A percentile compares a stretch with the other conserved stretches of the same genome.
Conservation (phyloP, 2,329 filamentous ascomycete genomes). For the Fusarium illudens region DNA sequence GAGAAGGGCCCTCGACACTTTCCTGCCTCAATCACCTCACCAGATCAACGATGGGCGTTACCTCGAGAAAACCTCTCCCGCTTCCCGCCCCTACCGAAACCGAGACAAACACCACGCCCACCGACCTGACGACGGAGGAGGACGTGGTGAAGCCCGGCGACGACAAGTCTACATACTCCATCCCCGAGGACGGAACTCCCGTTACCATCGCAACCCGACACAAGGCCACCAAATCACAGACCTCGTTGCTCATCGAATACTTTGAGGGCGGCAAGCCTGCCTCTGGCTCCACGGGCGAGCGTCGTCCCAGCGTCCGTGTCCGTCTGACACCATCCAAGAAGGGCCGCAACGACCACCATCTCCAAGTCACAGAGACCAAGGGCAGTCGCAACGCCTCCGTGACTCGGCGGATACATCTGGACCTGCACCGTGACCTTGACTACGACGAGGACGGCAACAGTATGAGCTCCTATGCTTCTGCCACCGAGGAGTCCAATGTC, state of each 20-base stretch:
- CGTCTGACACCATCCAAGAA: constrained; percentile 82
- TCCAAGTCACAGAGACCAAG: constrained; percentile 86
- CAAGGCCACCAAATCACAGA: constrained; percentile 74
- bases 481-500: constrained; percentile 81
- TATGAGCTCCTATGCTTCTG: constrained; percentile 78
- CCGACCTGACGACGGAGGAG: constrained; percentile 67
- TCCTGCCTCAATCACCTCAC: constrained; percentile 24
- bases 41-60: constrained; percentile 61
- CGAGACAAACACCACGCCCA: constrained; percentile 68
- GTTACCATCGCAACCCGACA: constrained; percentile 87
- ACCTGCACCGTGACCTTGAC: constrained; percentile 50
- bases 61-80: constrained; percentile 67
- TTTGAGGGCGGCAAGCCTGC: constrained; percentile 80
- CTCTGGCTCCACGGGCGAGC: constrained; percentile 64
- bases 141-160: constrained; percentile 73
- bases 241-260: constrained; percentile 92
- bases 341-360: constrained; percentile 71
- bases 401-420: constrained; percentile 62
- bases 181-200: constrained; percentile 87
- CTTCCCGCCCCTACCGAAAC: constrained; percentile 83
- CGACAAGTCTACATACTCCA: constrained; percentile 78
- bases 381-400: constrained; percentile 73
- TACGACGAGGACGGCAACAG: constrained; percentile 70
- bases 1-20: constrained; percentile 30
- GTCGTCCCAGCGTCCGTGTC: constrained; percentile 82